Base-by-base conservation (phyloP, 164 flowering plant species). In the Magnolia sinica region DNA sequence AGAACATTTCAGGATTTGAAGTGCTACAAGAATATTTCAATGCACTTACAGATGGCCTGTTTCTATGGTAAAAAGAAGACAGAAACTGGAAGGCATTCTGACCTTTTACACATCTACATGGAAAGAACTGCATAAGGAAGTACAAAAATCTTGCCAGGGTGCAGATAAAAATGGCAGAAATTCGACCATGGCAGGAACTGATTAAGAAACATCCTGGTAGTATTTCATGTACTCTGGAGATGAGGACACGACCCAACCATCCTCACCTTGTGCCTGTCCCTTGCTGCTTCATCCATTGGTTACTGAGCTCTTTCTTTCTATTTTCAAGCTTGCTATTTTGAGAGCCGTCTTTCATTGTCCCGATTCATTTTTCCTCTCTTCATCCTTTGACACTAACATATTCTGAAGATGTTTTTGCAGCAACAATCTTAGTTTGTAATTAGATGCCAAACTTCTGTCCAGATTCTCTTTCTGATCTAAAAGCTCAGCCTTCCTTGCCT, bases 371-470 rank as follows among this genome's bases (percentile, higher is more conserved):
- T 78, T 29, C 68, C 70, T 64, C 61, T 70, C 71, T 52, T 78
- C 72, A 68, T 64, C 78, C 74, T 83, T 77, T 8, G 71, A 70
- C 45, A 37, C 9, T 55, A 84, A 71, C 76, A 83, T 77, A 29
- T 64, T 81, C 45, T 82, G 81, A 63, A 89, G 78, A 73, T 88
- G 87, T 76, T 82, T 87, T 76, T 78, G 86, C 74, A 88, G 76
- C 49, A 81, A 85, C 29, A 81, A 77, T 80, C 74, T 79, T 24
- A 77, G 22, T 63, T 80, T 84, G 77, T 88, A 73, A 73, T 87
- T 89, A 22, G 85, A 83, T 50, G 83, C 84, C 83, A 89, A 74
- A 50, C 73, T 82, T 73, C 73, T 79, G 7, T 85, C 85, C 83
- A 89, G 37, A 51, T 81, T 83, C 81, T 86, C 83, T 70, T 87